phyloP scores from a whole-genome alignment of 352 stramenopile species.

The Phytophthora lateralis region DNA sequence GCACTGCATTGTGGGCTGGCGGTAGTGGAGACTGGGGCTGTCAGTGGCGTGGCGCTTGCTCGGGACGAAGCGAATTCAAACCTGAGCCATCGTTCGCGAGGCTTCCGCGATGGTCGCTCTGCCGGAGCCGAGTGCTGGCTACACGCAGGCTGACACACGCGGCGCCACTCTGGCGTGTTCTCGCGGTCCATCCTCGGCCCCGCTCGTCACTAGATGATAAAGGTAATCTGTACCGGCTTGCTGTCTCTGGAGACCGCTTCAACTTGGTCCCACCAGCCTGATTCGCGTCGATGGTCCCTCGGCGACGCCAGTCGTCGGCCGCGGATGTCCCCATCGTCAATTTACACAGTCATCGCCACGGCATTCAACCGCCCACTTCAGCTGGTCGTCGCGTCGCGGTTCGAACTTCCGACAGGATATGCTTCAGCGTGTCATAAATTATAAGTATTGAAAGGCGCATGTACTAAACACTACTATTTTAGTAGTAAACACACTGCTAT shows the following conservation, averaged over 20 bases:
- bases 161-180: slow-evolving; percentile 37
- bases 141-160: slow-evolving; percentile 20
- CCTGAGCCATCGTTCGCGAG: slow-evolving; percentile 21
- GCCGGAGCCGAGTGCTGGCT: slow-evolving; percentile 24
- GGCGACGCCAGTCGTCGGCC: not conserved
- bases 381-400: slow-evolving; percentile 7
- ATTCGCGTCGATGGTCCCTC: not conserved
- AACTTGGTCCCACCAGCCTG: slow-evolving; percentile 13
- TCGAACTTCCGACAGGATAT: not conserved
- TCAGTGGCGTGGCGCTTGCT: slow-evolving; percentile 20
- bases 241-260: slow-evolving; percentile 25
- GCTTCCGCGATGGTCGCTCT: slow-evolving; percentile 14
- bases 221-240: slow-evolving; percentile 10
- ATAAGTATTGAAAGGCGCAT: no score
- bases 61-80: slow-evolving; percentile 39
- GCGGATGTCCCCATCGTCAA: no score
- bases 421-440: no score
- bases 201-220: slow-evolving; percentile 32
- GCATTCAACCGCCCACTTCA: slow-evolving; percentile 16
- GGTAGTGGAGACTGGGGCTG: slow-evolving; percentile 8
- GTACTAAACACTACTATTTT: no score
- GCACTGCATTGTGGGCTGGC: slow-evolving; percentile 23
- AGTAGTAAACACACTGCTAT: no score
- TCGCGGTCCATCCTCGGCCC: slow-evolving; percentile 19
- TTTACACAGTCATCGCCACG: not conserved